Conservation (phyloP, 768 basidiomycete species). For the Rhodotorula taiwanensis region DNA sequence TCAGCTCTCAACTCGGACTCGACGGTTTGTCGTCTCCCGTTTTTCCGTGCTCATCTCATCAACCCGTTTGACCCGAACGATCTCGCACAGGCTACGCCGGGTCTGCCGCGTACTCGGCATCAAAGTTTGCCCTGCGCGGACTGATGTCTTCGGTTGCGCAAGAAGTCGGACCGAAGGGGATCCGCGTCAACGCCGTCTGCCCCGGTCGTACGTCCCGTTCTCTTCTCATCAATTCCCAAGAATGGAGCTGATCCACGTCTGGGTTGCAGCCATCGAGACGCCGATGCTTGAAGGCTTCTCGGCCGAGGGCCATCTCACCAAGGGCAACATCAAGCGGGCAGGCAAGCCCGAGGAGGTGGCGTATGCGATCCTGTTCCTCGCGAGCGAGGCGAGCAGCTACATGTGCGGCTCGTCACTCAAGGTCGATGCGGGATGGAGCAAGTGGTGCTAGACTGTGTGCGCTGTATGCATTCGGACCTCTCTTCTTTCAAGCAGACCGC, state of each 20-base stretch:
- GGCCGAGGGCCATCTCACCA: neutral
- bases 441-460: constrained; percentile 29
- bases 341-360: constrained; percentile 11
- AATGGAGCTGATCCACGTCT: too few species aligned
- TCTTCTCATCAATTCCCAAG: too few species aligned
- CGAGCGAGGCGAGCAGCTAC: constrained; percentile 6
- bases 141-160: constrained; percentile 3
- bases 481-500: neutral
- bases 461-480: too few species aligned
- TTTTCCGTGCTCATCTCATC: neutral
- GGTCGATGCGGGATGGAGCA: constrained; percentile 18
- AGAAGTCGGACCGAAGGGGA: constrained; percentile 1
- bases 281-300: constrained; percentile 7
- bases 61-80: rapidly evolving
- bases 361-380: neutral
- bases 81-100: neutral
- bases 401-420: constrained; percentile 8
- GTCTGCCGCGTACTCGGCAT: neutral
- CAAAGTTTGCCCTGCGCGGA: constrained; percentile 7
- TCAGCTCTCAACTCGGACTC: constrained; percentile 15
- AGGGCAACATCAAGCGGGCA: constrained; percentile 6
- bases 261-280: constrained; percentile 11
- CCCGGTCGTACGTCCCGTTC: constrained; percentile 2
- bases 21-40: constrained; percentile 6
- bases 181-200: constrained; percentile 6